Evolutionary conservation across 176 grass and related monocot species (phyloP), one percentile per base, ranked within the genome.

Genomic region (Urochloa ruziziensis): DNA sequence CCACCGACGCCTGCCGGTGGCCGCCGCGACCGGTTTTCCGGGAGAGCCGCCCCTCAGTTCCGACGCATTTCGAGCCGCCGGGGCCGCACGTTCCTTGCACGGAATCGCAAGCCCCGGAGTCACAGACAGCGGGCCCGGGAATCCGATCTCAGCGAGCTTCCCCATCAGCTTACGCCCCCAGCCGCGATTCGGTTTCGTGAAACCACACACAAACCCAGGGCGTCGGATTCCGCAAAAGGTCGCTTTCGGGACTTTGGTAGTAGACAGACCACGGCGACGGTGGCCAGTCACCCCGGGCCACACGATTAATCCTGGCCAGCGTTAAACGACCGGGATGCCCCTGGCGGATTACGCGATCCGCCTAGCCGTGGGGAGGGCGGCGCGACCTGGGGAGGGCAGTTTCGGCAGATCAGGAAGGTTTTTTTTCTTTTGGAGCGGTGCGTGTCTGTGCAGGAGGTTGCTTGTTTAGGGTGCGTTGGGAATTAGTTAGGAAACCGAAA

Each of bases 401-500:
- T 19, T 35, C 65, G 70, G 67, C 62, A 70, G 17, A 46, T 19
- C 76, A 2, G 2, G 12, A 4, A 7, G 15, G 42, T 70, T 67
- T 1, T 52, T 65, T 27, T 64, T 74, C 7, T 52, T 65, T 23
- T 40, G 33, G 11, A 68, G 16, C 44, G 25, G 12, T 1, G 63
- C 3, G 54, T n/a, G 74, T 21, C 13, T 27, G 23, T 4, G 10
- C 18, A 35, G 59, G 47, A 67, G 88, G 73, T 86, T 83, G 84
- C 88, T 83, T 86, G 88, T 10, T 40, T 24, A 6, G 23, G 25
- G 58, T 49, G 79, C 83, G 78, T 90, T 85, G 73, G 73, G 73
- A 85, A 85, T 82, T 88, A 40, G 90, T 74, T 88, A 68, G 78
- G 90, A 88, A 91, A 88, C 78, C 30, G 77, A 86, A 88, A 73